Evolutionary conservation across 768 basidiomycete species (phyloP).

Genomic region (Kwoniella mangroviensis): DNA sequence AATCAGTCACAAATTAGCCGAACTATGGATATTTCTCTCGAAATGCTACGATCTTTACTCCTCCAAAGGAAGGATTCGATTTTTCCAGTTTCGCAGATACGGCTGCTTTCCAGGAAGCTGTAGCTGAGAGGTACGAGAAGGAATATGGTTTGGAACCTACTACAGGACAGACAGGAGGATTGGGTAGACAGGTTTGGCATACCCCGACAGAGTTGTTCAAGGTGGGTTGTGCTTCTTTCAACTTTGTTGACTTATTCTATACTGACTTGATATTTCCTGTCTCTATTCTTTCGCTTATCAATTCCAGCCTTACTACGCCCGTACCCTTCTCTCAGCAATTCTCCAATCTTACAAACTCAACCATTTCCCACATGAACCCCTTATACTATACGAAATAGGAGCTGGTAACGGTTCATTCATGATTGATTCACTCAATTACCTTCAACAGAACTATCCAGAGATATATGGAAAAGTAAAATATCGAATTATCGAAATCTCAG

Average conservation of each 20-base stretch:
- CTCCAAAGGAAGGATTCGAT: slow-evolving; percentile 66
- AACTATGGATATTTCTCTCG: slow-evolving; percentile 96
- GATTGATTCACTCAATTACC: slow-evolving; percentile 78
- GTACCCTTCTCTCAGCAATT: slow-evolving; percentile 84
- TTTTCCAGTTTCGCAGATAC: slow-evolving; percentile 71
- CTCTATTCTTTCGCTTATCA: background rate
- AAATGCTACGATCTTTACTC: slow-evolving; percentile 81
- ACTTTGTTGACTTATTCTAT: background rate
- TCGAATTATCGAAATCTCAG: slow-evolving; percentile 92
- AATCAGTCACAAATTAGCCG: slow-evolving; percentile 60
- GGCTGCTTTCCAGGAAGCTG: slow-evolving; percentile 76
- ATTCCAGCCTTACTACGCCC: slow-evolving; percentile 87
- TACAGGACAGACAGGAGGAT: slow-evolving; percentile 30
- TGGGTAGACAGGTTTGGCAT: slow-evolving; percentile 89
- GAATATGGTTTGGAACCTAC: slow-evolving; percentile 43
- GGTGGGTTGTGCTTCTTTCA: slow-evolving; percentile 62
- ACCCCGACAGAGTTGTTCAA: slow-evolving; percentile 98
- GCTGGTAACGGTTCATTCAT: slow-evolving; percentile 97
- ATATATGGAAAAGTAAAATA: slow-evolving; percentile 93
- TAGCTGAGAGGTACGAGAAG: slow-evolving; percentile 71
- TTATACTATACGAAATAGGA: slow-evolving; percentile 95
- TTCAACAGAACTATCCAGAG: slow-evolving; percentile 74
- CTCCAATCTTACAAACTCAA: slow-evolving; percentile 90
- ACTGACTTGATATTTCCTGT: background rate
- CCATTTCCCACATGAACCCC: slow-evolving; percentile 94